A percentile compares a stretch with the other conserved stretches of the same genome.
phyloP scores from a whole-genome alignment of 306 rosid genomes.

The Bauhinia variegata region DNA sequence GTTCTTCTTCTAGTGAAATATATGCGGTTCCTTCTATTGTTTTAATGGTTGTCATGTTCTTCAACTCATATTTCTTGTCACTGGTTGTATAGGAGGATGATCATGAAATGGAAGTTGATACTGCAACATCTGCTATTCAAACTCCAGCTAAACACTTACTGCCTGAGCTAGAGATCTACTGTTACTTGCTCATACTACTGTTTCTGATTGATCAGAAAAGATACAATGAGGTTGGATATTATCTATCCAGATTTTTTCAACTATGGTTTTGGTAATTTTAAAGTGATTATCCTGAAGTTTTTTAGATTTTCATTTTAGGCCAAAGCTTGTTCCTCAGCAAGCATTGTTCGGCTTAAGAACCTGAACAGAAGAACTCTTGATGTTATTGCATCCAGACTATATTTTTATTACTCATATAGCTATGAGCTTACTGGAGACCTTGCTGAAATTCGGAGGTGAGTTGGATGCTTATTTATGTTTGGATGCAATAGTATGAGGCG shows the following conservation, averaged over 20 bases:
- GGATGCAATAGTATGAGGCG: not conserved
- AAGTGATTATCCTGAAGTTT: constrained; percentile 18
- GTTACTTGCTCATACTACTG: constrained; percentile 76
- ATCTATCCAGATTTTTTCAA: not conserved
- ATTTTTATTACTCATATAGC: constrained; percentile 84
- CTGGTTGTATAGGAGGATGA: constrained; percentile 66
- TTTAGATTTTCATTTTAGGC: constrained; percentile 53
- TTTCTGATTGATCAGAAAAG: constrained; percentile 92
- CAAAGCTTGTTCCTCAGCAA: constrained; percentile 83
- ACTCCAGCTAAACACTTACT: constrained; percentile 63
- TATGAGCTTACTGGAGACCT: constrained; percentile 91
- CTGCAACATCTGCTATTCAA: constrained; percentile 75
- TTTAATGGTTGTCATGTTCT: constrained; percentile 13
- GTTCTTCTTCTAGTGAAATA: constrained; percentile 3
- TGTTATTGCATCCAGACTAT: constrained; percentile 87
- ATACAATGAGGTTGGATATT: constrained; percentile 68
- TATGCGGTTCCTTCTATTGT: constrained; percentile 4
- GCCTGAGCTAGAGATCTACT: constrained; percentile 92
- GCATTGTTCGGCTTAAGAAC: constrained; percentile 82
- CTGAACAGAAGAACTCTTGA: constrained; percentile 89
- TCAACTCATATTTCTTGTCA: constrained; percentile 10
- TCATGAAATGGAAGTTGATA: constrained; percentile 95
- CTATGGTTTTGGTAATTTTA: not conserved
- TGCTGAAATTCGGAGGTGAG: constrained; percentile 94
- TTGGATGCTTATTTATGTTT: constrained; percentile 25